phyloP scores from a whole-genome alignment of 1,284 basidiomycete species.

The Austropuccinia psidii region DNA sequence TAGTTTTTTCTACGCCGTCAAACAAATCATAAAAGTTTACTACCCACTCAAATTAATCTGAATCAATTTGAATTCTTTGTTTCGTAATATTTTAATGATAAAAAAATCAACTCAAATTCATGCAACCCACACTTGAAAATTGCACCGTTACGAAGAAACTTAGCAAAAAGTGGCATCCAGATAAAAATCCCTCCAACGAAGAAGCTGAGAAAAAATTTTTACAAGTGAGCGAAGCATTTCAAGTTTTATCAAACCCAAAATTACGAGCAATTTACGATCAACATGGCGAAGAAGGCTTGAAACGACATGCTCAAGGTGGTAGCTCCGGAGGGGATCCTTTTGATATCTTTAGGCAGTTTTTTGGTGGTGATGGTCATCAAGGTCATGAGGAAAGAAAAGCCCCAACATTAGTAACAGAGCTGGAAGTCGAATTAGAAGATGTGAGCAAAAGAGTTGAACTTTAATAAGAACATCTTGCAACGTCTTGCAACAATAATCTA shows the following conservation, averaged over 20 bases:
- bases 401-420: conserved; percentile 71
- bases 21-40: too few relatives aligned
- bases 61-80: neutral
- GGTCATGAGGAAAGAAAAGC: conserved; percentile 63
- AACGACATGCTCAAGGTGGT: conserved; percentile 62
- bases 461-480: conserved; percentile 75
- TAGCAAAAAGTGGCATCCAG: conserved; percentile 53
- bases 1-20: neutral
- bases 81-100: conserved; percentile 24
- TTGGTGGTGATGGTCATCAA: conserved; percentile 64
- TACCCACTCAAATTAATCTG: neutral
- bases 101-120: neutral
- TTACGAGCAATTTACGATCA: conserved; percentile 85
- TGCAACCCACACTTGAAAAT: conserved; percentile 57
- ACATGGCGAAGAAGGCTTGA: conserved; percentile 82
- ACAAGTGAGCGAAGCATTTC: conserved; percentile 69
- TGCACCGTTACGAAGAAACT: conserved; percentile 38
- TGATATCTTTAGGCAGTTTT: conserved; percentile 85
- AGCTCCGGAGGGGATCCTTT: conserved; percentile 71
- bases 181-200: conserved; percentile 74
- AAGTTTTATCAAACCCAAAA: conserved; percentile 77
- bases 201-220: conserved; percentile 76
- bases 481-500: conserved; percentile 55
- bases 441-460: too few relatives aligned
- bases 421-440: conserved; percentile 75